A percentile compares a stretch with the other conserved stretches of the same genome.
phyloP scores from a whole-genome alignment of 805 yeast species.

The Jamesozyma rosinii region DNA sequence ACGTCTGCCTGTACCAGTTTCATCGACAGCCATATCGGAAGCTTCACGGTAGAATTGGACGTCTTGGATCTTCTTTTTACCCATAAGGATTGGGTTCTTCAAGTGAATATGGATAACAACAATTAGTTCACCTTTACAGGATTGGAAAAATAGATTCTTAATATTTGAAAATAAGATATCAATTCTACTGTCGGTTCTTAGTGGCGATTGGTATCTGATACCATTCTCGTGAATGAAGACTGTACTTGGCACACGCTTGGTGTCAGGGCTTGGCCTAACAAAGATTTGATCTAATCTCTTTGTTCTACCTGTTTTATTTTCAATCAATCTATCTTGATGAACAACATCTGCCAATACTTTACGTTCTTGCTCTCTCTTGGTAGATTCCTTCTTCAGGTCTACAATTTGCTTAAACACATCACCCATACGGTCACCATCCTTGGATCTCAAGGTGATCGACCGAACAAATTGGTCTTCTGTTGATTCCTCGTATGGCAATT shows the following conservation, averaged over 20 bases:
- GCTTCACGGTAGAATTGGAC: slow-evolving; percentile 96
- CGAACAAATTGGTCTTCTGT: slow-evolving; percentile 81
- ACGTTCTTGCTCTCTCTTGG: slow-evolving; percentile 81
- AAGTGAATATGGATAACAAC: slow-evolving; percentile 89
- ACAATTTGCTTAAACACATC: slow-evolving; percentile 84
- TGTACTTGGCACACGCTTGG: slow-evolving; percentile 89
- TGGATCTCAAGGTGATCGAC: slow-evolving; percentile 77
- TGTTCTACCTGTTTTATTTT: slow-evolving; percentile 74
- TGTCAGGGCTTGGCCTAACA: slow-evolving; percentile 92
- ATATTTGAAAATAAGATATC: slow-evolving; percentile 85
- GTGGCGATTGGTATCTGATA: slow-evolving; percentile 81
- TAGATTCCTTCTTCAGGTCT: slow-evolving; percentile 85
- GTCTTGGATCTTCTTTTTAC: slow-evolving; percentile 90
- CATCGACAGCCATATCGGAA: slow-evolving; percentile 90
- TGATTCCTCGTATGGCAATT: slow-evolving; percentile 83
- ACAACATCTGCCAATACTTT: slow-evolving; percentile 91
- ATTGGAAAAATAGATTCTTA: slow-evolving; percentile 89
- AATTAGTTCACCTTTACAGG: slow-evolving; percentile 88
- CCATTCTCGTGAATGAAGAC: slow-evolving; percentile 93
- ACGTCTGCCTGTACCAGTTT: slow-evolving; percentile 90
- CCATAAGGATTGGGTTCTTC: slow-evolving; percentile 87
- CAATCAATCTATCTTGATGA: slow-evolving; percentile 79
- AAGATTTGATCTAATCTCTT: slow-evolving; percentile 79
- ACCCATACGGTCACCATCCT: slow-evolving; percentile 82
- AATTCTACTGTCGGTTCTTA: slow-evolving; percentile 74